These are phyloP conservation scores for Spathaspora sp. DNA, from an alignment of 805 yeast genomes.

Conservation along the genomic window DNA sequence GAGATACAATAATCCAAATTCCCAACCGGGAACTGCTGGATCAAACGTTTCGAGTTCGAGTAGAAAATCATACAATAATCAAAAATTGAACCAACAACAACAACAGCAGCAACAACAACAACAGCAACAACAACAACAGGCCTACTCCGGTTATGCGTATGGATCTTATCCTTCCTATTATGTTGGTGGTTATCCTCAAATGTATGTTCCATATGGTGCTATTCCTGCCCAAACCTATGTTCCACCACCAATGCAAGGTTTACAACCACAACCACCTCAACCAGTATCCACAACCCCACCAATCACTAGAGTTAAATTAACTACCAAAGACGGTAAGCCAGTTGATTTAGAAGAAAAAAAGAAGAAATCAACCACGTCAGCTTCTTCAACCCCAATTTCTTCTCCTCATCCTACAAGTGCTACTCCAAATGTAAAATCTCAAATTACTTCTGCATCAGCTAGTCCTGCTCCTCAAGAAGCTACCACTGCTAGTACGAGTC, in stretches of 20 bases:
- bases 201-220: conserved; percentile 19
- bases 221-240: conserved; percentile 9
- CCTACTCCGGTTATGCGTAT: conserved; percentile 3
- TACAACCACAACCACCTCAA: conserved; percentile 7
- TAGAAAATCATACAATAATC: conserved; percentile 11
- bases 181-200: conserved; percentile 20
- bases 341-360: conserved; percentile 41
- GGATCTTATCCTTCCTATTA: conserved; percentile 13
- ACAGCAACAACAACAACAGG: conserved; percentile 3
- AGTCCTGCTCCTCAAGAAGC: conserved; percentile 6
- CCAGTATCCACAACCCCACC: conserved; percentile 9
- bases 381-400: conserved; percentile 25
- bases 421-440: conserved; percentile 6
- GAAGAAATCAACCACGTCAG: conserved; percentile 22
- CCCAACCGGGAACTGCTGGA: conserved; percentile 3
- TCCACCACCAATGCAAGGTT: conserved; percentile 5
- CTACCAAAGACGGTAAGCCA: conserved; percentile 41
- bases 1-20: not conserved
- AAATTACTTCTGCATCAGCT: conserved; percentile 5
- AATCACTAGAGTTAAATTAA: conserved; percentile 29
- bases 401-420: conserved; percentile 20
- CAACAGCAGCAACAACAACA: conserved; percentile 7
- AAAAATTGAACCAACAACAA: conserved; percentile 11
- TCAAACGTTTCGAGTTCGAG: conserved; percentile 2
- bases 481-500: conserved; percentile 8